phyloP scores from a whole-genome alignment of 2,329 filamentous ascomycete genomes.

The Clathrospora elynae region DNA sequence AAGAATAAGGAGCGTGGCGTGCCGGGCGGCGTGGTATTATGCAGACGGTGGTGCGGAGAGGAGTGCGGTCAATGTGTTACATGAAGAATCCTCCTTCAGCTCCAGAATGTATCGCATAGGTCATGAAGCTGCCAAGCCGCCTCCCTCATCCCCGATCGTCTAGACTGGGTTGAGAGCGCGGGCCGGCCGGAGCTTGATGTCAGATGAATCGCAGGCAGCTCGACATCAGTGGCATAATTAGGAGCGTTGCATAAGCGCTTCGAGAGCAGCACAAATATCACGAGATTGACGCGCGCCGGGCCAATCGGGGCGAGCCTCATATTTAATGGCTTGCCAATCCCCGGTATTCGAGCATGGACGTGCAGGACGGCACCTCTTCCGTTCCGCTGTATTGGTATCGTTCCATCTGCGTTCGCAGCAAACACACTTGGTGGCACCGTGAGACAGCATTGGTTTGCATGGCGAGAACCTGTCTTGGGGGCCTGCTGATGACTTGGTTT shows the following conservation, averaged over 20 bases:
- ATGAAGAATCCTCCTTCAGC: constrained; percentile 13
- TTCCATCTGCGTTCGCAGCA: background rate
- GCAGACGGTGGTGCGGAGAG: constrained; percentile 26
- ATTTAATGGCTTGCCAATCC: background rate
- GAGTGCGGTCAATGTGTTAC: constrained; percentile 23
- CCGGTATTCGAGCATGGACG: background rate
- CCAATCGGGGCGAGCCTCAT: constrained; percentile 10
- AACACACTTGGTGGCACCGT: constrained; percentile 1
- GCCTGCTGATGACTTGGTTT: constrained; percentile 14
- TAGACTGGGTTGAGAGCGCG: constrained; percentile 15
- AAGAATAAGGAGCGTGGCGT: constrained; percentile 18
- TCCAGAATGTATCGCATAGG: constrained; percentile 13
- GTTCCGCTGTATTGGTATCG: constrained; percentile 5
- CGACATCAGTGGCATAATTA: constrained; percentile 18
- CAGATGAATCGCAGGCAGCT: constrained; percentile 12
- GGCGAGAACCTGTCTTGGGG: constrained; percentile 1
- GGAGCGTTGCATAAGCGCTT: constrained; percentile 20
- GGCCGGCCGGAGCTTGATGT: constrained; percentile 20
- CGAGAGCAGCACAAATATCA: constrained; percentile 4
- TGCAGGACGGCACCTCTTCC: constrained; percentile 13
- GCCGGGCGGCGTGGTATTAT: constrained; percentile 11
- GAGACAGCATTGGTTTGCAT: background rate
- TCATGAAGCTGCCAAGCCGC: constrained; percentile 16
- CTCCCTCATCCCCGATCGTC: constrained; percentile 22
- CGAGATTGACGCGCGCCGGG: constrained; percentile 15